Evolutionary conservation across 768 basidiomycete species (phyloP).

Genomic region (Suillus occidentalis): DNA sequence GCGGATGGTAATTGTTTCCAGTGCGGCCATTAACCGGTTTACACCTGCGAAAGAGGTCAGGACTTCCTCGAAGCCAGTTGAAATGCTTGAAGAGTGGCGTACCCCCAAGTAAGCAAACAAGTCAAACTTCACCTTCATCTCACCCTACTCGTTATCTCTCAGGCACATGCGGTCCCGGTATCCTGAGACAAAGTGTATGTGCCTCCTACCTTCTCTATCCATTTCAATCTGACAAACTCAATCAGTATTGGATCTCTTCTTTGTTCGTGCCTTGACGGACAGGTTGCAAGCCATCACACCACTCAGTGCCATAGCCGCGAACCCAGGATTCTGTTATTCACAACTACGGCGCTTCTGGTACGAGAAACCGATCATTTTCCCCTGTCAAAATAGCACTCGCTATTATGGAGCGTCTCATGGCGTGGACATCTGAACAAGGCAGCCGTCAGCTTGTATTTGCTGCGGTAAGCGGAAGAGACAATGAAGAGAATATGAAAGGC

Average conservation of each 20-base stretch:
- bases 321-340: slow-evolving; percentile 35
- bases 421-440: slow-evolving; percentile 44
- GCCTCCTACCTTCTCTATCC: neutral
- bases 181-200: slow-evolving; percentile 26
- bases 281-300: slow-evolving; percentile 20
- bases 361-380: too few species aligned
- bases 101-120: slow-evolving; percentile 17
- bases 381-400: too few species aligned
- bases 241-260: slow-evolving; percentile 32
- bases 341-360: slow-evolving; percentile 15
- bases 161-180: slow-evolving; percentile 27
- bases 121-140: neutral
- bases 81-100: slow-evolving; percentile 25
- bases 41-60: slow-evolving; percentile 21
- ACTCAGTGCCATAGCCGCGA: slow-evolving; percentile 25
- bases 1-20: slow-evolving; percentile 34
- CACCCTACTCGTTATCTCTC: neutral
- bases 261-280: slow-evolving; percentile 28
- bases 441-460: slow-evolving; percentile 35
- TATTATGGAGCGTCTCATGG: slow-evolving; percentile 27
- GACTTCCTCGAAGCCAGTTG: slow-evolving; percentile 21
- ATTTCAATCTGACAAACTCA: neutral
- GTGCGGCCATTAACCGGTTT: slow-evolving; percentile 25
- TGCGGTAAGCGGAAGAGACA: slow-evolving; percentile 24
- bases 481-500: slow-evolving; percentile 22